A percentile compares a stretch with the other conserved stretches of the same genome.
Conservation (phyloP, 257 asterid species). For the Scutellaria galericulata region DNA sequence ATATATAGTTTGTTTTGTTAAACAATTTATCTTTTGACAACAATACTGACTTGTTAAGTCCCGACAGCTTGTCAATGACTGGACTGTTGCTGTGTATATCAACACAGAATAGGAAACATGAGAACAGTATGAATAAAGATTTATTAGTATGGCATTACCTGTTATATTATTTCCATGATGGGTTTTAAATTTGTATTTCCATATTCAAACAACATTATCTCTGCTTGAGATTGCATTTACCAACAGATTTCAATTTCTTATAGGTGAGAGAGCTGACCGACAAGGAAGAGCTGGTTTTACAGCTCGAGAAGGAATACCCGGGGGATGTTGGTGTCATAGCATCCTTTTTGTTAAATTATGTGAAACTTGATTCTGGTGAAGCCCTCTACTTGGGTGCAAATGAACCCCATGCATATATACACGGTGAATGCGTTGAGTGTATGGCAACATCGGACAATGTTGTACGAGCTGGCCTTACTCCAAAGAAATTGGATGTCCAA, state of each 20-base stretch:
- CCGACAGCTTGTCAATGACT: neutral
- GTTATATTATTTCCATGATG: slow-evolving; percentile 3
- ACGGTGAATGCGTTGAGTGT: slow-evolving; percentile 96
- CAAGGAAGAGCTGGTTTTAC: slow-evolving; percentile 73
- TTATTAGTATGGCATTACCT: no score
- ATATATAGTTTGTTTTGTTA: neutral
- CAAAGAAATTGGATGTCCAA: slow-evolving; percentile 77
- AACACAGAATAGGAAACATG: neutral
- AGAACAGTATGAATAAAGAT: neutral
- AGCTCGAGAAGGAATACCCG: slow-evolving; percentile 87
- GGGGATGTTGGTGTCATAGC: slow-evolving; percentile 83
- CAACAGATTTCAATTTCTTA: slow-evolving; percentile 22
- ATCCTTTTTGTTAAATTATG: slow-evolving; percentile 74
- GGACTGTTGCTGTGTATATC: neutral
- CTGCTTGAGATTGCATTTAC: slow-evolving; percentile 9
- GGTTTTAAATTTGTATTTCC: neutral
- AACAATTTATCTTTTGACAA: no score
- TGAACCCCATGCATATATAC: slow-evolving; percentile 90
- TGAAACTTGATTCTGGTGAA: slow-evolving; percentile 88
- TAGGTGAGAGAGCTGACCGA: slow-evolving; percentile 71
- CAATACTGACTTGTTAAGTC: neutral
- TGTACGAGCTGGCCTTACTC: slow-evolving; percentile 97
- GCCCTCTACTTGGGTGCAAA: slow-evolving; percentile 89
- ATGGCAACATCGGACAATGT: slow-evolving; percentile 99
- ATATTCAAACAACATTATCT: neutral